Conservation (phyloP, 225 moss, liverwort and hornwort species). For the Asterella californica region DNA sequence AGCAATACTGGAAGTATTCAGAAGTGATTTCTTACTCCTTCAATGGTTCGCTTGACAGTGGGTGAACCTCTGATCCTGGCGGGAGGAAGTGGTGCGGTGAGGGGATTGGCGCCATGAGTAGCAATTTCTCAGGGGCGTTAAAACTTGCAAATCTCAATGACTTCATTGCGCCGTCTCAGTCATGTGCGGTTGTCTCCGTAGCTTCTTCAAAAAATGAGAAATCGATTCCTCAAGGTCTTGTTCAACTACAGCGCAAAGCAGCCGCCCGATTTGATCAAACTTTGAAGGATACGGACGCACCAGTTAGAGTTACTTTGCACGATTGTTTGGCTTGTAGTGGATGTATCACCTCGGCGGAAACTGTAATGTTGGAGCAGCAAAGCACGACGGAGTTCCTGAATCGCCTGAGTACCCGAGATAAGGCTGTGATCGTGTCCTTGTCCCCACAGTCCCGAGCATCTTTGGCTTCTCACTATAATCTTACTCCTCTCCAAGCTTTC, state of each 20-base stretch:
- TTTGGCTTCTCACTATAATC: conserved; percentile 71
- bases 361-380: conserved; percentile 96
- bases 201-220: conserved; percentile 49
- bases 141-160: conserved; percentile 86
- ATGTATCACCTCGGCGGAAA: conserved; percentile 93
- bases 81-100: not conserved
- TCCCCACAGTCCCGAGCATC: conserved; percentile 97
- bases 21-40: not conserved
- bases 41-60: not conserved
- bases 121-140: conserved; percentile 58
- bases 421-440: conserved; percentile 86
- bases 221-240: conserved; percentile 36
- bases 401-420: conserved; percentile 48
- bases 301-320: conserved; percentile 81
- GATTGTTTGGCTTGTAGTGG: conserved; percentile 97
- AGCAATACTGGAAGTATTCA: too few species aligned
- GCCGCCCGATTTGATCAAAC: conserved; percentile 37
- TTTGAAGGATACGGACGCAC: conserved; percentile 36
- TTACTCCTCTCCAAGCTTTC: conserved; percentile 79
- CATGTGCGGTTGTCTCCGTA: conserved; percentile 70
- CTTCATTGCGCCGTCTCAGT: conserved; percentile 82
- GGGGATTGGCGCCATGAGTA: conserved; percentile 36
- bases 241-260: conserved; percentile 39
- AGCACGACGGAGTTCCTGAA: conserved; percentile 75
- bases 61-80: conserved; percentile 1